Evolutionary conservation across 768 basidiomycete genomes (phyloP), one percentile per base, ranked within the genome.

Genomic region (Leccinum aurantiacum): DNA sequence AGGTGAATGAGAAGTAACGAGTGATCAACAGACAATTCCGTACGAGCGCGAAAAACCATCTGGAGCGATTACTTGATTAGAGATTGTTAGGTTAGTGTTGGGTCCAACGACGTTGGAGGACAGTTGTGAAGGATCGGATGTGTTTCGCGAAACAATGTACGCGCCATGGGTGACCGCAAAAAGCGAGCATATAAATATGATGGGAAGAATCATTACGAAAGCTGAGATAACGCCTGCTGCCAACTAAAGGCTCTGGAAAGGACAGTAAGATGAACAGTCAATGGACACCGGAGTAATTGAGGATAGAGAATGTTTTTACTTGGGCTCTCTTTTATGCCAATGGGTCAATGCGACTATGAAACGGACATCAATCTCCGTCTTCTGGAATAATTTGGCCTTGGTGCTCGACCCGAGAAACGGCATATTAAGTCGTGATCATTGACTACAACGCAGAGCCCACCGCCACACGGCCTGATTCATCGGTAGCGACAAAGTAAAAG

Each of bases 1-100:
- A 9, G 17, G 29, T 63, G 29, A 61, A 49, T 35, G 19, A 9
- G 29, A 50, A 25, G 35, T 14, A 27, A 11, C 0, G 17, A 17
- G 3, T 5, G n/a, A 51, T 24, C 3, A 2, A 51, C 38, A 44
- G 50, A 41, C 6, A 57, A 71, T 41, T 41, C 17, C 79, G 22
- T 52, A 79, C 79, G 77, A 75, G 60, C 82, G 75, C 52, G 62
- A 63, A 59, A 80, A 82, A 19, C 83, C 82, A 74, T 84, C 84
- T 3, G 84, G 83, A 24, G 78, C 61, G 53, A 84, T 76, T 25
- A 63, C 51, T 25, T 62, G 63, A 64, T 82, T 82, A 5, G 71
- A 69, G 31, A 83, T 75, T 17, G 70, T 66, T 6, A 83, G 27
- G 35, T 76, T 70, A 22, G 67, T 61, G 29, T 41, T 25, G 3